These are phyloP conservation scores for Spiraea crenata DNA, from an alignment of 331 rosid genomes.

Conservation along the genomic window DNA sequence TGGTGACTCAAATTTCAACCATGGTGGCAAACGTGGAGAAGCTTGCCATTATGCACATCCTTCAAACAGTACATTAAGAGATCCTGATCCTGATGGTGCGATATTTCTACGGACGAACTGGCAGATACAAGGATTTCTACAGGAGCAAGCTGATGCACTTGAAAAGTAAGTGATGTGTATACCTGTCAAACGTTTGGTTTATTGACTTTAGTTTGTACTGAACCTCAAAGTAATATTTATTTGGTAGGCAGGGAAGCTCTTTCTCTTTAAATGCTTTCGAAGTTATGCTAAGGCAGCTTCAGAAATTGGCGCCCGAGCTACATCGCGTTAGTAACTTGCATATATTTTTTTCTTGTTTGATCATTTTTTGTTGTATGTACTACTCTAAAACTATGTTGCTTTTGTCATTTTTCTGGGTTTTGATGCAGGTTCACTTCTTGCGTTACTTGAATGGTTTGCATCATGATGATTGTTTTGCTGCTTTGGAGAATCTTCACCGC, in stretches of 20 bases:
- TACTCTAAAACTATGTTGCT: constrained; percentile 13
- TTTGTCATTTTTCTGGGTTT: constrained; percentile 20
- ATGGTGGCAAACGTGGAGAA: constrained; percentile 51
- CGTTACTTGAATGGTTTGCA: constrained; percentile 75
- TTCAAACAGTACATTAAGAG: constrained; percentile 42
- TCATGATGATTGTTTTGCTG: constrained; percentile 80
- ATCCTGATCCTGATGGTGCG: constrained; percentile 52
- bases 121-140: constrained; percentile 94
- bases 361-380: neutral
- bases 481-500: constrained; percentile 88
- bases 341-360: neutral
- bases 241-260: constrained; percentile 65
- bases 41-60: constrained; percentile 52
- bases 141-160: constrained; percentile 86
- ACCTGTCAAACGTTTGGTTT: neutral
- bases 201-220: constrained; percentile 20
- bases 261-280: constrained; percentile 77
- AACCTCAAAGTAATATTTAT: constrained; percentile 25
- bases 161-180: constrained; percentile 55
- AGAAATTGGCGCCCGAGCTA: constrained; percentile 87
- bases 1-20: constrained; percentile 49
- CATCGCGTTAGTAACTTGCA: constrained; percentile 64
- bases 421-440: constrained; percentile 83
- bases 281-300: constrained; percentile 65
- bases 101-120: constrained; percentile 75